Evolutionary conservation across 108 stramenopile species (phyloP).

Genomic region (Seminavis robusta): DNA sequence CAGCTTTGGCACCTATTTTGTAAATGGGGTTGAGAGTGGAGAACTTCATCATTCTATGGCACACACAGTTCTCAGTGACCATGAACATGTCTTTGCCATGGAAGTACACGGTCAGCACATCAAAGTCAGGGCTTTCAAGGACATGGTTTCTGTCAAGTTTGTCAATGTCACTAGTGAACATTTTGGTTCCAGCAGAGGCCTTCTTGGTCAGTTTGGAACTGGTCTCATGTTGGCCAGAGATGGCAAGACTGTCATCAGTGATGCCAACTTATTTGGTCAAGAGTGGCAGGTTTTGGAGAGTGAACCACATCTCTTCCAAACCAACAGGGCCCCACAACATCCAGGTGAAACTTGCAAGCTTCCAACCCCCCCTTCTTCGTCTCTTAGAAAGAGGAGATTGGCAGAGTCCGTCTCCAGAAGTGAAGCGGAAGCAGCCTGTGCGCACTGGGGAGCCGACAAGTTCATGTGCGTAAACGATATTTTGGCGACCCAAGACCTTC

Average conservation of each 20-base stretch:
- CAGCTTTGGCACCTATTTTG: too few species aligned
- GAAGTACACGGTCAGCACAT: conserved; percentile 8
- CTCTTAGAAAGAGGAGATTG: background rate
- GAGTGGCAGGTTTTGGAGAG: background rate
- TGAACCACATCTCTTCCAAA: conserved; percentile 1
- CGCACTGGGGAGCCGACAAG: too few species aligned
- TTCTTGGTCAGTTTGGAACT: conserved; percentile 2
- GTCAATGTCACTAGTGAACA: too few species aligned
- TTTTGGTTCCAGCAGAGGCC: too few species aligned
- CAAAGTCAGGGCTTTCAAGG: background rate
- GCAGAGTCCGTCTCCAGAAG: background rate
- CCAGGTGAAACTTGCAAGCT: background rate
- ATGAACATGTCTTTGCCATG: too few species aligned
- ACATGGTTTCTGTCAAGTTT: conserved; percentile 6
- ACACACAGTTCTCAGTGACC: too few species aligned
- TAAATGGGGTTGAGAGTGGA: too few species aligned
- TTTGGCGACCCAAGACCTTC: conserved; percentile 6
- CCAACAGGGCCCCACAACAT: conserved; percentile 1
- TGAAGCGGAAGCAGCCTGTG: too few species aligned
- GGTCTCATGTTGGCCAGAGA: conserved; percentile 6
- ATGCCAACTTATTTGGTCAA: conserved; percentile 7
- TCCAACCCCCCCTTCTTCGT: background rate
- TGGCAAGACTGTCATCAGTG: conserved; percentile 5
- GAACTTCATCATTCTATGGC: too few species aligned
- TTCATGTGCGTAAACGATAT: conserved; percentile 1